Percentiles rank a stretch among this genome's conserved stretches.
Evolutionary conservation across 1,284 basidiomycete genomes (phyloP).

Genomic region (Leccinum subfulvum): DNA sequence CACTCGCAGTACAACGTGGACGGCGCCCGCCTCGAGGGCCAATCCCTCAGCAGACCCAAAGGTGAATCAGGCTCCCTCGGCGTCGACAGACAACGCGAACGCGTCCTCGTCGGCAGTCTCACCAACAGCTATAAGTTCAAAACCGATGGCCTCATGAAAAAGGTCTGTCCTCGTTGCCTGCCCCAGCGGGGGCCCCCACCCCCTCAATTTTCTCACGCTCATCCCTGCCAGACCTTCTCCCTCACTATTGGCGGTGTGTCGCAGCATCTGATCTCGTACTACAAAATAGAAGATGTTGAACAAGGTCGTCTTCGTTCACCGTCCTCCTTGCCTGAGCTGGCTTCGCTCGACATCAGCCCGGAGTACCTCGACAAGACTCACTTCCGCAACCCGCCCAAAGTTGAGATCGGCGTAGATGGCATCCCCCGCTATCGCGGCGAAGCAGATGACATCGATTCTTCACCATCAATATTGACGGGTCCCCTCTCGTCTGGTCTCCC

Average conservation of each 20-base stretch:
- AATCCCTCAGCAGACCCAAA: conserved; percentile 62
- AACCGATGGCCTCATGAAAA: conserved; percentile 89
- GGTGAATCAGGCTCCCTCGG: conserved; percentile 45
- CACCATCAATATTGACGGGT: conserved; percentile 46
- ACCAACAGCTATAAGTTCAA: conserved; percentile 94
- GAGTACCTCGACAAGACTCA: conserved; percentile 90
- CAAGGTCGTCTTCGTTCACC: conserved; percentile 85
- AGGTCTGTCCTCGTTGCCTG: conserved; percentile 52
- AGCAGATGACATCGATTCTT: conserved; percentile 61
- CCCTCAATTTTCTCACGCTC: conserved; percentile 23
- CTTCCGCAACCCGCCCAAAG: conserved; percentile 87
- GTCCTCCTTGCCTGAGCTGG: conserved; percentile 86
- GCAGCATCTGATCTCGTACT: conserved; percentile 96
- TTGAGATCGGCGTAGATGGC: conserved; percentile 82
- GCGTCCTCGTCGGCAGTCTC: conserved; percentile 82
- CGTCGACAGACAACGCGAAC: conserved; percentile 71
- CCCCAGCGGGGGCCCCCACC: not conserved
- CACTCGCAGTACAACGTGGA: conserved; percentile 35
- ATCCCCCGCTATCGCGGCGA: conserved; percentile 78
- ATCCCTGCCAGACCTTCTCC: conserved; percentile 77
- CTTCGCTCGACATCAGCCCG: conserved; percentile 81
- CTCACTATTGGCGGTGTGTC: conserved; percentile 82
- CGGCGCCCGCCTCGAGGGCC: conserved; percentile 38
- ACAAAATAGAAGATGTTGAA: conserved; percentile 89
- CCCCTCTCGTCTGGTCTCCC: conserved; percentile 53